Evolutionary conservation across 2,329 filamentous ascomycete genomes (phyloP), one percentile per base, ranked within the genome.

Genomic region (Cladosporium colombiae): DNA sequence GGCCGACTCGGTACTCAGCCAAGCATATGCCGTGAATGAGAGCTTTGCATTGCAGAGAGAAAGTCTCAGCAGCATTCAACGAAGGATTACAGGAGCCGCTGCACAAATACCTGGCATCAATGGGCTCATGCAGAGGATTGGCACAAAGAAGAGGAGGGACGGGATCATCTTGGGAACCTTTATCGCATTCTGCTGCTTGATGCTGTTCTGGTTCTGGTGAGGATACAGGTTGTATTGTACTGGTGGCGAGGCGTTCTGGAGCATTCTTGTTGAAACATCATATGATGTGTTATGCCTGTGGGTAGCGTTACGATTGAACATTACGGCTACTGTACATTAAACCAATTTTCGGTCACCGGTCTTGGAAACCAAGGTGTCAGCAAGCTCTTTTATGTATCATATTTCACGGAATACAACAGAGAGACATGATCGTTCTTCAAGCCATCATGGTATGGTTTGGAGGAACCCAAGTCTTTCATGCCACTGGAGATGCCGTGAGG

Each of bases 1-100:
- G 83, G 90, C 92, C 57, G 95, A 99, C 78, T 91, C 87, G 68
- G 93, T 99, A 37, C 84, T 99, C 67, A 93, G 90, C 76, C 95
- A 98, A 82, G 95, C 95, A 8, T 99, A 99, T 80, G 93, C 94
- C 13, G 92, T 98, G 62, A 96, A 97, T 76, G 93, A 98, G 81
- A 93, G 85, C 78, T 98, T 99, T 77, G 84, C 86, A 16, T 74
- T 93, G 65, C 95, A 99, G 83, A 85, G 93, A 68, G 93, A 98
- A 82, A 94, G 90, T 29, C 80, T 99, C 68, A 86, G 89, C 53
- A 96, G 87, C 77, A 94, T 99, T 74, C 96, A 97, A 78, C 84
- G 94, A 68, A 86, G 94, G 69, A 98, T 99, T 78, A 93, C 92
- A 5, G 84, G 90, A 37, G 94, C 93, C 31, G 95, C 94, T 46